Conservation (phyloP, 176 grass and related monocot genomes). For the Guadua angustifolia region DNA sequence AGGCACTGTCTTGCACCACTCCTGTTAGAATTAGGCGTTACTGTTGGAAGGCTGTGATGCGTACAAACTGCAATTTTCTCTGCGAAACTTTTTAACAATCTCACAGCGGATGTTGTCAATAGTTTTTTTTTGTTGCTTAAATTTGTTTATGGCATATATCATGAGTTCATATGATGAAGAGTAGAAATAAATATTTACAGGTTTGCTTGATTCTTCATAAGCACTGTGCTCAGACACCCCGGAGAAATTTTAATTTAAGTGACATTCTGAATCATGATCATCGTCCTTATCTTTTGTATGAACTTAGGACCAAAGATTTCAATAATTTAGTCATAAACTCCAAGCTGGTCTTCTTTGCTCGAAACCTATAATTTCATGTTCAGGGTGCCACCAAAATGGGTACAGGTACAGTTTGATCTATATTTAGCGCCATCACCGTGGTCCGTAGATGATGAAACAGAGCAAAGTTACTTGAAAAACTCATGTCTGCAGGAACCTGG, state of each 20-base stretch:
- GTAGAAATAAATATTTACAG: not conserved
- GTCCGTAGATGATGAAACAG: not conserved
- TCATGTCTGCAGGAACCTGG: conserved; percentile 54
- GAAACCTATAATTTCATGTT: no score
- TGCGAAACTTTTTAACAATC: not conserved
- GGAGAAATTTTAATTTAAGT: not conserved
- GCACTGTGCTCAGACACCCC: not conserved
- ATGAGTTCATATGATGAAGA: not conserved
- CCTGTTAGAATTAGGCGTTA: not conserved
- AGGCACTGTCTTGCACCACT: not conserved
- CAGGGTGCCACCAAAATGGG: no score
- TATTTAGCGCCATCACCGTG: not conserved
- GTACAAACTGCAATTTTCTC: not conserved
- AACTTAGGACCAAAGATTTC: no score
- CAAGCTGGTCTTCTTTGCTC: no score
- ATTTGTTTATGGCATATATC: not conserved
- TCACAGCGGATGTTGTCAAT: not conserved
- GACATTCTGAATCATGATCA: not conserved
- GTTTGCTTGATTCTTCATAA: not conserved
- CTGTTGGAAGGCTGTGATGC: not conserved
- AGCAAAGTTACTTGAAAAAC: conserved; percentile 18
- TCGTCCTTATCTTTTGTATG: no score
- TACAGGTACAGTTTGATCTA: no score
- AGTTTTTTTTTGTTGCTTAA: not conserved
- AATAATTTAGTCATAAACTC: no score